Conservation (phyloP, 2,329 filamentous ascomycete species). For the Karstenula rhodostoma region DNA sequence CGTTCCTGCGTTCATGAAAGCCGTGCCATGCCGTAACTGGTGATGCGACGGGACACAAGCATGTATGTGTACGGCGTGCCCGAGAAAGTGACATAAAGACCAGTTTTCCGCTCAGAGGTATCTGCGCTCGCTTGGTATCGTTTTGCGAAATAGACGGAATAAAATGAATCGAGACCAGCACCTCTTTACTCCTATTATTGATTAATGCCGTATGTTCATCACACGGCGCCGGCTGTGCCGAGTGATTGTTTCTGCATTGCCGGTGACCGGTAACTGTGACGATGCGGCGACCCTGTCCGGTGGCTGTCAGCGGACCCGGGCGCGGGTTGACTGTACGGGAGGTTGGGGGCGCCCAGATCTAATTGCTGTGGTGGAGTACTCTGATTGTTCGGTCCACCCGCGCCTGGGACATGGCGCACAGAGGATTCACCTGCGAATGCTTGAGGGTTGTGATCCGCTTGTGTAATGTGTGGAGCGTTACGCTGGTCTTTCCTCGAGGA, state of each 20-base stretch:
- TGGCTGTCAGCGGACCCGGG: constrained; percentile 46
- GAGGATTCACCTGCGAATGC: constrained; percentile 85
- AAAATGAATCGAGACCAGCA: constrained; percentile 27
- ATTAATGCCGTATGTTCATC: constrained; percentile 19
- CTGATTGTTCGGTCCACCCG: constrained; percentile 31
- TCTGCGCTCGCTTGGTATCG: constrained; percentile 26
- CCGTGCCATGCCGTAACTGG: constrained; percentile 20
- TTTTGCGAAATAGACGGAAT: constrained; percentile 22
- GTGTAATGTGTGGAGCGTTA: constrained; percentile 65
- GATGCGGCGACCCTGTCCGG: constrained; percentile 47
- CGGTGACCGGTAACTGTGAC: constrained; percentile 49
- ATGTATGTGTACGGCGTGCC: constrained; percentile 12
- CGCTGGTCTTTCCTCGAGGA: constrained; percentile 61
- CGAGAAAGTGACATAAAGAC: constrained; percentile 16
- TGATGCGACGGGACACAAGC: constrained; percentile 13
- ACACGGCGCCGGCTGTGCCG: constrained; percentile 48
- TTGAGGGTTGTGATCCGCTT: constrained; percentile 88
- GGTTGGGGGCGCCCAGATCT: constrained; percentile 44
- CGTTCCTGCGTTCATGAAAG: constrained; percentile 19
- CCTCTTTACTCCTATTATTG: constrained; percentile 33
- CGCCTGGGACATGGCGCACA: constrained; percentile 72
- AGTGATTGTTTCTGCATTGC: constrained; percentile 47
- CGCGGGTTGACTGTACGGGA: constrained; percentile 43
- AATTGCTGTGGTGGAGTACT: constrained; percentile 40
- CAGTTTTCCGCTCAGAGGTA: constrained; percentile 17